Base-by-base conservation (phyloP, 192 early-diverging fungal genomes). In the Endogone sp. region DNA sequence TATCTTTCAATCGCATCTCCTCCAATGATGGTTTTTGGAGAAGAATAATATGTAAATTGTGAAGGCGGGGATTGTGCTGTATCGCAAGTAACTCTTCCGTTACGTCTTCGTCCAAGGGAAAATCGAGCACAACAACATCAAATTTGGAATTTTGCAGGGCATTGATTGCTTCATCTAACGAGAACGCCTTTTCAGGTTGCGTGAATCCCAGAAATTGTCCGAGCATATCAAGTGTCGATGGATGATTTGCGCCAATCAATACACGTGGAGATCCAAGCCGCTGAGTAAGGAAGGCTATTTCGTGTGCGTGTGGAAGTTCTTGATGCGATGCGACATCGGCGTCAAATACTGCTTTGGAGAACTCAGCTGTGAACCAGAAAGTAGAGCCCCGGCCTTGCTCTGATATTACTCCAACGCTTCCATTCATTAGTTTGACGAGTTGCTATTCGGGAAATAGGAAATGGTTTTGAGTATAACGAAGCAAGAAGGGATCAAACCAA, bases 381-480 rank as follows among this genome's bases (percentile, higher is more conserved):
- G 71, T 80, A 16, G 84, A 85, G 0, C 84, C 84, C 44, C 76
- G 69, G 11, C 72, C 82, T 16, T 71, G 75, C 11, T 65, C 68
- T 61, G 78, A 77, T 9, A 57, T 63, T 2, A 84, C 76, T 49
- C 82, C 76, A 21, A 85, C 85, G 11, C 69, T 67, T 27, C 88
- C 88, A 27, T 83, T 82, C 87, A 89, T 88, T 29, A 89, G 62
- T 37, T 83, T 81, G 22, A 86, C 86, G 11, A 90, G 75, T 37
- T 84, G 81, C 8, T 49, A 49, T 49, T 49, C 88, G 11, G 84
- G 84, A 25, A 90, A 70, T 0, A 87, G 87, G n/a, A 89, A 69
- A 22, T 86, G 87, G 16, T 85, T 88, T 21, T 85, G 85, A 26
- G 84, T 86, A 77, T 85, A 89, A 21, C 84, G 81, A 69, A 86